Evolutionary conservation across 768 basidiomycete genomes (phyloP).

Genomic region (Zangia roseola): DNA sequence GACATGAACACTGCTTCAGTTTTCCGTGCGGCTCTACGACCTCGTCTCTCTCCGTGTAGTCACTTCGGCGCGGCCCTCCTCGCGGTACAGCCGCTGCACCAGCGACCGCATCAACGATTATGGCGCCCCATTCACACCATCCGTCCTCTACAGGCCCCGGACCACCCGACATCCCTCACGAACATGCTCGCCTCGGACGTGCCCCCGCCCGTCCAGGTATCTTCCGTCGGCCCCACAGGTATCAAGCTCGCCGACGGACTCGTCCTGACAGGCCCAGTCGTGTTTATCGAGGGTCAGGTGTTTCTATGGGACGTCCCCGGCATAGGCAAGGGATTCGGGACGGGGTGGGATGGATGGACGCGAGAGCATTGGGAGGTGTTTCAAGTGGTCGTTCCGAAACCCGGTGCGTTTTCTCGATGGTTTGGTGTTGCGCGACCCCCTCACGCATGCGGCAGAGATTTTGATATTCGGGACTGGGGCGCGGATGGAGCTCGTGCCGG

Average conservation of each 20-base stretch:
- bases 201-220: slow-evolving; percentile 70
- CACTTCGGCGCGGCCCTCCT: not conserved
- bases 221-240: slow-evolving; percentile 59
- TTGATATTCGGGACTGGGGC: slow-evolving; percentile 86
- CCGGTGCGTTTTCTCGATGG: slow-evolving; percentile 54
- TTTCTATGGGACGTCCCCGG: slow-evolving; percentile 86
- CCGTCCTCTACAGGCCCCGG: slow-evolving; percentile 5
- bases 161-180: slow-evolving; percentile 41
- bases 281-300: slow-evolving; percentile 84
- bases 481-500: slow-evolving; percentile 67
- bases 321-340: not conserved
- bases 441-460: slow-evolving; percentile 58
- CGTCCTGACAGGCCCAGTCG: slow-evolving; percentile 68
- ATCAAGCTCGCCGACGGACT: slow-evolving; percentile 79
- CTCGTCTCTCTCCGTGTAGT: not conserved
- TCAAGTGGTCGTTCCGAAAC: slow-evolving; percentile 78
- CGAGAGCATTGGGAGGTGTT: slow-evolving; percentile 77
- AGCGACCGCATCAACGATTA: not conserved
- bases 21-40: slow-evolving; percentile 8
- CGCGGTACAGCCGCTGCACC: not conserved
- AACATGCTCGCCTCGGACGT: slow-evolving; percentile 74
- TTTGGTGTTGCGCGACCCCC: not conserved
- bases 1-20: not conserved
- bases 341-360: slow-evolving; percentile 66
- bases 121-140: slow-evolving; percentile 16